Evolutionary conservation across 169 alveolate genomes (phyloP).

Genomic region (Plasmodium gallinaceum): DNA sequence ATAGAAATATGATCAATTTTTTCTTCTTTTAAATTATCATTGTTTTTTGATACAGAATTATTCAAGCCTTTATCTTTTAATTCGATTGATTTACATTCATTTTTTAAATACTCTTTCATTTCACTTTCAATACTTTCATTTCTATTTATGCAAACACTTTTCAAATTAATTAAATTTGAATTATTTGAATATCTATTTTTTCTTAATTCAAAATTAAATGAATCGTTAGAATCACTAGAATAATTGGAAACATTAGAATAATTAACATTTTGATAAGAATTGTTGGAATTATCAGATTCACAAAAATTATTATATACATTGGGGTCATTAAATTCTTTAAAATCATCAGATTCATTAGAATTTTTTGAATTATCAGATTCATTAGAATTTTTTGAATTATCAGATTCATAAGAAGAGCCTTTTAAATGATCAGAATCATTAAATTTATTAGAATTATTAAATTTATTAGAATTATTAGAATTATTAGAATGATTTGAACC

Average conservation of each 20-base stretch:
- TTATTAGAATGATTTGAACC: background rate
- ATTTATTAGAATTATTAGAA: background rate
- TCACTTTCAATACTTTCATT: constrained; percentile 29
- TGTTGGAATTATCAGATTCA: background rate
- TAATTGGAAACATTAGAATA: background rate
- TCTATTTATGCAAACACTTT: background rate
- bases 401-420: background rate
- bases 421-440: background rate
- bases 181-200: background rate
- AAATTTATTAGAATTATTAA: background rate
- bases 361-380: background rate
- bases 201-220: background rate
- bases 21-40: background rate
- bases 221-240: constrained; percentile 1
- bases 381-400: background rate
- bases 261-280: background rate
- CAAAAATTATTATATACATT: background rate
- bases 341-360: background rate
- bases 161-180: background rate
- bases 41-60: background rate
- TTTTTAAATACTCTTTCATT: constrained; percentile 45
- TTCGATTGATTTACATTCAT: constrained; percentile 3
- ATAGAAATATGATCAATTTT: background rate
- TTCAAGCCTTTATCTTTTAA: constrained; percentile 7
- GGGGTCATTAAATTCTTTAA: background rate